Evolutionary conservation across 495 filamentous ascomycete species (phyloP).

Genomic region (Endocarpon pusillum): DNA sequence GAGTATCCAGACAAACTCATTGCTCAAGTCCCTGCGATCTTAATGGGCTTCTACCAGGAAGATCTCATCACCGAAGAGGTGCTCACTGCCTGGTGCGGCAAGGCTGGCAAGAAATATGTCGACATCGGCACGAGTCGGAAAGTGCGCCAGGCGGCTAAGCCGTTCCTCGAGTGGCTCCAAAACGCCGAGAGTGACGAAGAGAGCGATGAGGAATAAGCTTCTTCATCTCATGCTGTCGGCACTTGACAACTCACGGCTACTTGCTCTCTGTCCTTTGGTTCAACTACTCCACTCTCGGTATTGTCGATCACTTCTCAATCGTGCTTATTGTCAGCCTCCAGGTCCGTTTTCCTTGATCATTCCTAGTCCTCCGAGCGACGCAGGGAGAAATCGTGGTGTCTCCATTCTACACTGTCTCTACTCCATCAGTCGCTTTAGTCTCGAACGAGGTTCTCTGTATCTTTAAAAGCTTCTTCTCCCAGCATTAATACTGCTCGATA

Average conservation of each 20-base stretch:
- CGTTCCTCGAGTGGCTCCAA: conserved; percentile 86
- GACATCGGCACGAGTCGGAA: conserved; percentile 81
- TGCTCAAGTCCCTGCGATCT: conserved; percentile 62
- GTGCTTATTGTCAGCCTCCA: too few species aligned
- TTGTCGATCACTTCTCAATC: conserved; percentile 9
- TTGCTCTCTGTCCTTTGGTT: conserved; percentile 11
- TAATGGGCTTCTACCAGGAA: conserved; percentile 72
- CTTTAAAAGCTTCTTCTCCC: too few species aligned
- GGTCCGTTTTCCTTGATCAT: too few species aligned
- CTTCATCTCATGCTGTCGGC: conserved; percentile 2
- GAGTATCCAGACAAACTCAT: conserved; percentile 67
- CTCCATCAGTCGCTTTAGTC: too few species aligned
- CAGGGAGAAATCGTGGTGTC: too few species aligned
- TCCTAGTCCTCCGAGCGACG: too few species aligned
- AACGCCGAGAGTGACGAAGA: conserved; percentile 73
- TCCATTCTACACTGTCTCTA: too few species aligned
- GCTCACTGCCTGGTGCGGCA: conserved; percentile 76
- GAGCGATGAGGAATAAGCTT: conserved; percentile 31
- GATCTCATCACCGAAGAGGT: conserved; percentile 78
- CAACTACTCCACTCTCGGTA: conserved; percentile 22
- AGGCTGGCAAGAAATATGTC: conserved; percentile 96
- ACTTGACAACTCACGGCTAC: neutral
- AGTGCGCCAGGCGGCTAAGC: conserved; percentile 84
- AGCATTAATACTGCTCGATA: too few species aligned
- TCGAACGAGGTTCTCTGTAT: too few species aligned